Evolutionary conservation across 495 filamentous ascomycete genomes (phyloP), one percentile per base, ranked within the genome.

Genomic region (Daldinia concentrica): DNA sequence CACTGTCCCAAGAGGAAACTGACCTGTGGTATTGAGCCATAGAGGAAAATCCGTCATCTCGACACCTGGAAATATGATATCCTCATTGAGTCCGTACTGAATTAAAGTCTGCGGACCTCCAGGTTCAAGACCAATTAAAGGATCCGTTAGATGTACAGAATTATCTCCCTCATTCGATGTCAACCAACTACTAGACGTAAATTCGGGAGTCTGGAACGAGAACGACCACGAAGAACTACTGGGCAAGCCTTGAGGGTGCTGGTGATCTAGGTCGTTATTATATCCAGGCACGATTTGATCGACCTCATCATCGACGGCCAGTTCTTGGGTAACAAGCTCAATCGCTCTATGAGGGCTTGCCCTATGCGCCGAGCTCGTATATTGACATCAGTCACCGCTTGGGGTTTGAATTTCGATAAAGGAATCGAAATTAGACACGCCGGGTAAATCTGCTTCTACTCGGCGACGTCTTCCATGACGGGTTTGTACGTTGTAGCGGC

Each of bases 331-430:
- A 7, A 34, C 27, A 9, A 27, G 2, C 14, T 3, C 14, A 11
- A 11, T 17, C 3, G 36, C 7, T 8, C 15, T 9, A 51, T 14
- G 6, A 4, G 12, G 9, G n/a, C 9, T 6, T 1, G 0, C 3
- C 4, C 29, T 1, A 3, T n/a, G 4, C 1, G 9, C 12, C 17
- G 57, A 12, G 9, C 3, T 26, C 4, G 17, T 48, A 26, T 66
- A 51, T 37, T 4, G 65, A 66, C 57, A 37, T 66, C 65, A 69
- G 48, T 43, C 22, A 7, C 61, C 62, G 14, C 39, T 36, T 17
- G 7, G 19, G 9, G 26, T 58, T 50, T 69, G 61, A 6, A 55
- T 30, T 37, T 73, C 71, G 9, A 73, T 55, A 8, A 52, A 45
- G 11, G 34, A 32, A n/a, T 66, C 17, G n/a, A 7, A 37, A 17